Conservation (phyloP, 2,329 filamentous ascomycete genomes). For the Helicocarpus griseus region DNA sequence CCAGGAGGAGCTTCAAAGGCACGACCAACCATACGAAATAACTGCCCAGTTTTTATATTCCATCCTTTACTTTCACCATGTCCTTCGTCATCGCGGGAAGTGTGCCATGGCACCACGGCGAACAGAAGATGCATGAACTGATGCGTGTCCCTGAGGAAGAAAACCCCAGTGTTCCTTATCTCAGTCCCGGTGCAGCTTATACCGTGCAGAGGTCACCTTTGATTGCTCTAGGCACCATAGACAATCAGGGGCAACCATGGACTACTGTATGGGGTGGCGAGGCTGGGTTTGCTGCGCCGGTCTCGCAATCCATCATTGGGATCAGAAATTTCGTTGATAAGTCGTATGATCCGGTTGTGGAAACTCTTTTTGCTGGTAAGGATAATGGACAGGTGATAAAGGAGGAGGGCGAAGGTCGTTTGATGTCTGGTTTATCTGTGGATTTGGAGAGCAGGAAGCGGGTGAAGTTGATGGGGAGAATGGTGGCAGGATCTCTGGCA, state of each 20-base stretch:
- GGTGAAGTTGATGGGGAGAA: constrained; percentile 62
- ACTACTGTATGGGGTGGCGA: constrained; percentile 69
- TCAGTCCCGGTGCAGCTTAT: constrained; percentile 51
- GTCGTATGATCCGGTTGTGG: constrained; percentile 59
- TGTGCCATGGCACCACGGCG: constrained; percentile 53
- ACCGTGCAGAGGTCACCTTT: constrained; percentile 56
- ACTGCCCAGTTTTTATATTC: too few species aligned
- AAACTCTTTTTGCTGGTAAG: constrained; percentile 46
- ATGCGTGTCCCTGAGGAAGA: constrained; percentile 48
- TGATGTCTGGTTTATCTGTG: constrained; percentile 54
- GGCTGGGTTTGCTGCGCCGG: constrained; percentile 51
- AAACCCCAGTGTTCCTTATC: constrained; percentile 58
- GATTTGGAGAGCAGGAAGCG: constrained; percentile 59
- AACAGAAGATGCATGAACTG: constrained; percentile 53
- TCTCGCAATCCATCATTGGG: constrained; percentile 56
- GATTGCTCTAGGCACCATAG: constrained; percentile 63
- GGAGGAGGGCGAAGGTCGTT: constrained; percentile 28
- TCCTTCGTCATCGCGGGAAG: constrained; percentile 15
- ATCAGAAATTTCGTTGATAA: constrained; percentile 53
- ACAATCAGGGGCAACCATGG: constrained; percentile 59
- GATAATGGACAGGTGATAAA: constrained; percentile 36
- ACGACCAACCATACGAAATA: too few species aligned
- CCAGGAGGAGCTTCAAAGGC: not conserved
- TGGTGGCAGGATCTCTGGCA: constrained; percentile 53
- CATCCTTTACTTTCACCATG: constrained; percentile 10